A percentile compares a stretch with the other conserved stretches of the same genome.
Conservation (phyloP, 805 yeast species). For the Peterozyma xylosa region DNA sequence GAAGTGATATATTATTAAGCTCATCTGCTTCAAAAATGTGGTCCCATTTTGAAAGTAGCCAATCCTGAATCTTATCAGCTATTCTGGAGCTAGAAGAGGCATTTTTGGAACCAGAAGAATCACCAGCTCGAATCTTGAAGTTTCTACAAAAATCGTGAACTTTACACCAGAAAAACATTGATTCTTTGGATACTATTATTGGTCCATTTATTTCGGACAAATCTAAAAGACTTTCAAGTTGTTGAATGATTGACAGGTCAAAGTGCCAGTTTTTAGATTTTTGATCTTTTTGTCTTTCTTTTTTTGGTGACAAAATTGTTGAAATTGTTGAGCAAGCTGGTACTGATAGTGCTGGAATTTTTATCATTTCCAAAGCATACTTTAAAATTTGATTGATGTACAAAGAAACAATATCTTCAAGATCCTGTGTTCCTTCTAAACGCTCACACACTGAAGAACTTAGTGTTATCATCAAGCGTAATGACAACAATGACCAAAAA, state of each 20-base stretch:
- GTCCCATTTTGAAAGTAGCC: conserved; percentile 46
- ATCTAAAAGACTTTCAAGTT: conserved; percentile 43
- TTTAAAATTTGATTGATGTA: conserved; percentile 21
- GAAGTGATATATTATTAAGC: conserved; percentile 8
- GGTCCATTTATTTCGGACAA: conserved; percentile 61
- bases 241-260: conserved; percentile 36
- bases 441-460: not conserved
- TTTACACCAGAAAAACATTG: conserved; percentile 48
- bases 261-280: conserved; percentile 8
- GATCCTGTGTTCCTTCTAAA: not conserved
- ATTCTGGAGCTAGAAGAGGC: not conserved
- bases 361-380: conserved; percentile 28
- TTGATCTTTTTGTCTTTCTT: not conserved
- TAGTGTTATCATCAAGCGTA: conserved; percentile 12
- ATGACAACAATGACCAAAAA: conserved; percentile 21
- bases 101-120: conserved; percentile 12
- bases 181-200: conserved; percentile 30
- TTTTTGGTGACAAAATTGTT: conserved; percentile 6
- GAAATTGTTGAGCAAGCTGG: conserved; percentile 26
- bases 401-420: not conserved
- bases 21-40: conserved; percentile 11
- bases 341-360: conserved; percentile 17
- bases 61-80: conserved; percentile 29
- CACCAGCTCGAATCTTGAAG: conserved; percentile 21
- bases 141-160: conserved; percentile 28